phyloP scores from a whole-genome alignment of 352 stramenopile species.

The Globisporangium alternatum region DNA sequence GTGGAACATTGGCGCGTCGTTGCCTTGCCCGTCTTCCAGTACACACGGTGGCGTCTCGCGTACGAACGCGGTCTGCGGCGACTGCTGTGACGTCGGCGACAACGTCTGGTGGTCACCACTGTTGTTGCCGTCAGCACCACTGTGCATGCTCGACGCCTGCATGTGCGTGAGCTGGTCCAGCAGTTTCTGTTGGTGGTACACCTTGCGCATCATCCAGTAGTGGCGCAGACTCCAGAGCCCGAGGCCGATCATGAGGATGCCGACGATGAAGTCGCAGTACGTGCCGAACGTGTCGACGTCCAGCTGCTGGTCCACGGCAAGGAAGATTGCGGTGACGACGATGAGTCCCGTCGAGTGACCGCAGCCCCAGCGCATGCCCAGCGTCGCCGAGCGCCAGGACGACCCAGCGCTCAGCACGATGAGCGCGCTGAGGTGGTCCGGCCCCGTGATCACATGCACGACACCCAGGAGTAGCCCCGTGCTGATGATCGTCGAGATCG shows the following conservation, averaged over 20 bases:
- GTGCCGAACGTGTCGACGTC: constrained; percentile 38
- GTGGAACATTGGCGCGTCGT: constrained; percentile 3
- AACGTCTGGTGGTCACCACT: background rate
- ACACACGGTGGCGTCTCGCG: background rate
- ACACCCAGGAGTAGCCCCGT: constrained; percentile 50
- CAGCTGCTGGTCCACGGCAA: constrained; percentile 36
- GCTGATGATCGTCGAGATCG: constrained; percentile 40
- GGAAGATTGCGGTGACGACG: constrained; percentile 58
- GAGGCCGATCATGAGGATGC: constrained; percentile 54
- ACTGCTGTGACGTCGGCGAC: constrained; percentile 11
- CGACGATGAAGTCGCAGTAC: constrained; percentile 59
- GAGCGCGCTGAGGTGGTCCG: constrained; percentile 87
- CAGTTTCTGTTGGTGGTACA: constrained; percentile 27
- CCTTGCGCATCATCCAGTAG: constrained; percentile 39
- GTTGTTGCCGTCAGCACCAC: too few species aligned
- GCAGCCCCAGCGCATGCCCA: constrained; percentile 84
- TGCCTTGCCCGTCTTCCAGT: constrained; percentile 7
- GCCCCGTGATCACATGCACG: constrained; percentile 60
- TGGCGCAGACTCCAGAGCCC: constrained; percentile 39
- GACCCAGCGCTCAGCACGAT: constrained; percentile 75
- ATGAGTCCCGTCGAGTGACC: constrained; percentile 83
- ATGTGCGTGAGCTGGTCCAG: background rate
- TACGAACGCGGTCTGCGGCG: background rate
- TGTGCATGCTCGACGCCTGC: background rate
- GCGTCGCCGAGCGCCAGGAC: constrained; percentile 63